phyloP scores from a whole-genome alignment of 495 filamentous ascomycete species.

The Penicillium daleae region DNA sequence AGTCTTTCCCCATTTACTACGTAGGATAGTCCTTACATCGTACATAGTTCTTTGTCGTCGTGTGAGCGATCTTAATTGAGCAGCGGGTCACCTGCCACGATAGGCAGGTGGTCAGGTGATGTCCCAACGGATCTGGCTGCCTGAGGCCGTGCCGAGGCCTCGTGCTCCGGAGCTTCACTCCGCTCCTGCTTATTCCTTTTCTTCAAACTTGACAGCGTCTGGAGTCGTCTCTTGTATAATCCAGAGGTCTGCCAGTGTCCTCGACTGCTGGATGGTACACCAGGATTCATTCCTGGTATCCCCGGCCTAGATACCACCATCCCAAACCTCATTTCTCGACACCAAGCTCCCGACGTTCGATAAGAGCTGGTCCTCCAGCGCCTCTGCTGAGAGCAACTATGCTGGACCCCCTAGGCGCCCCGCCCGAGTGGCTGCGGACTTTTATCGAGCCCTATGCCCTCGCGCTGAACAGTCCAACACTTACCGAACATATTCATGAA shows the following conservation, averaged over 20 bases:
- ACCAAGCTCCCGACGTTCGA: conserved; percentile 26
- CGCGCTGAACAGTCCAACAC: conserved; percentile 63
- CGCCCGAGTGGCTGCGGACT: conserved; percentile 48
- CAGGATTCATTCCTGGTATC: conserved; percentile 10
- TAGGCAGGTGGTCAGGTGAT: conserved; percentile 25
- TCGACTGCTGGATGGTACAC: conserved; percentile 20
- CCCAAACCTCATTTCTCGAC: conserved; percentile 12
- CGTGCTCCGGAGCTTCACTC: conserved; percentile 15
- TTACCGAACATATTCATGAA: conserved; percentile 89
- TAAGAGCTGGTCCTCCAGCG: conserved; percentile 16
- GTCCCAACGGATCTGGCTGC: conserved; percentile 27
- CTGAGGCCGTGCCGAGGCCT: conserved; percentile 30
- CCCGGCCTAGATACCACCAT: conserved; percentile 18
- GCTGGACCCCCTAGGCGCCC: conserved; percentile 54
- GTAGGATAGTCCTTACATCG: background rate
- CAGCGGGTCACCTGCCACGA: conserved; percentile 19
- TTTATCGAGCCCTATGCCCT: conserved; percentile 49
- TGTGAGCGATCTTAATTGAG: conserved; percentile 2
- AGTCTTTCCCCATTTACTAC: conserved; percentile 3
- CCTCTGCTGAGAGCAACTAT: conserved; percentile 36
- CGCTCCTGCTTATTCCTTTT: conserved; percentile 16
- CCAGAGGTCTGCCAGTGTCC: conserved; percentile 12
- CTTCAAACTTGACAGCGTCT: conserved; percentile 19
- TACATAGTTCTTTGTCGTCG: background rate
- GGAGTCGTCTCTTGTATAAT: conserved; percentile 16